Base-by-base conservation (phyloP, 2,329 filamentous ascomycete species). In the Verticillium nonalfalfae region DNA sequence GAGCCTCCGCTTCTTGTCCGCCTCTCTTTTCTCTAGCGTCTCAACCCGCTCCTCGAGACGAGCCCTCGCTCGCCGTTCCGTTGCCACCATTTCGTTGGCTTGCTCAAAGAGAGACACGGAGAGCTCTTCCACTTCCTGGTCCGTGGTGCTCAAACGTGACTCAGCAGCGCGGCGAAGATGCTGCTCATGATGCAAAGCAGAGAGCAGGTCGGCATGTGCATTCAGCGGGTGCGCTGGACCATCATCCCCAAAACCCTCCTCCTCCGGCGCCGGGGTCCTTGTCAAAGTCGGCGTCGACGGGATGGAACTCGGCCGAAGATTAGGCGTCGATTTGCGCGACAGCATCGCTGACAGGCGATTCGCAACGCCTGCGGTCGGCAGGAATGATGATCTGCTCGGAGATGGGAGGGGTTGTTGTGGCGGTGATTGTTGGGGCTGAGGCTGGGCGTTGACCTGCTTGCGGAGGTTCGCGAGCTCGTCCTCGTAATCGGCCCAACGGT, bases 41-140 rank as follows among this genome's bases (percentile, higher is more conserved):
- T 79, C 82, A 7, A 95, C 82, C 45, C 89, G 78, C 71, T 89
- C 86, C 75, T 93, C 89, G 31, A 95, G 79, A 69, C 82, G 84
- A 6, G 89, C 89, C 62, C 90, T 78, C 38, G 88, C 89, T 61
- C 85, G 82, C 54, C 91, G 79, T 78, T 95, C 91, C 18, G 83
- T 80, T 2, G 91, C 90, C 21, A 95, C 91, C 91, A 95, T 95
- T 75, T 93, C 87, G 72, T 95, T 95, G 59, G 91, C 91, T 77
- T 93, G 88, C 76, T 90, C 87, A 72, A 95, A 95, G 60, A 95
- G 77, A 58, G 83, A 84, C 21, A 85, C 88, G 69, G 85, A 90
- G 65, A 95, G 78, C 75, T 95, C 91, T 75, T 94, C 91, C 21
- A 94, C 83, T 77, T 95, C 91, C 13, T 78, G 81, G 69, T 85